A percentile compares a stretch with the other conserved stretches of the same genome.
Conservation (phyloP, 805 yeast species). For the Candida nanaspora region DNA sequence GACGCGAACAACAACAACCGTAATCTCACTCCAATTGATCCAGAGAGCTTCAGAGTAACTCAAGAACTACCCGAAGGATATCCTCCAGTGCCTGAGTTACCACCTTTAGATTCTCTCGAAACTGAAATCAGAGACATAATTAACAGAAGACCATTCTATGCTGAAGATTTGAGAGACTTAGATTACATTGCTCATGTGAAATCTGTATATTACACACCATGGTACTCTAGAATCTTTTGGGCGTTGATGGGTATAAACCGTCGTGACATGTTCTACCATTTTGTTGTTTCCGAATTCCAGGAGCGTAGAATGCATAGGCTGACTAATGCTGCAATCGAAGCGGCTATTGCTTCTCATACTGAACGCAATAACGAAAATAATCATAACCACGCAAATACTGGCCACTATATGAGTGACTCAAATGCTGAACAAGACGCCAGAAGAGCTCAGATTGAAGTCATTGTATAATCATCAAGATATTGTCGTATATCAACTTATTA, state of each 20-base stretch:
- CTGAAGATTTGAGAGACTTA: constrained; percentile 33
- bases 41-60: background rate
- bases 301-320: constrained; percentile 17
- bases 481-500: too few relatives aligned
- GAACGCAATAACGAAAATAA: background rate
- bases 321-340: constrained; percentile 2
- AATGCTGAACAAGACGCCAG: constrained; percentile 2
- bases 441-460: constrained; percentile 5
- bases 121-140: constrained; percentile 17
- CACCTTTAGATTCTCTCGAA: constrained; percentile 15
- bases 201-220: constrained; percentile 21
- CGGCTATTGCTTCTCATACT: background rate
- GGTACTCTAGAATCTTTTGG: constrained; percentile 39
- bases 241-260: constrained; percentile 45
- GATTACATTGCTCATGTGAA: constrained; percentile 37
- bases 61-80: background rate
- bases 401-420: background rate
- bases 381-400: background rate
- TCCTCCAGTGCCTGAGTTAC: constrained; percentile 17
- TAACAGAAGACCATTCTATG: constrained; percentile 31
- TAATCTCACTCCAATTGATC: background rate
- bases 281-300: constrained; percentile 32
- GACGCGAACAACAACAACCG: background rate
- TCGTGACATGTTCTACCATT: constrained; percentile 44
- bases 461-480: constrained; percentile 7